Conservation (phyloP, 768 basidiomycete genomes). For the Lyophyllum decastes region DNA sequence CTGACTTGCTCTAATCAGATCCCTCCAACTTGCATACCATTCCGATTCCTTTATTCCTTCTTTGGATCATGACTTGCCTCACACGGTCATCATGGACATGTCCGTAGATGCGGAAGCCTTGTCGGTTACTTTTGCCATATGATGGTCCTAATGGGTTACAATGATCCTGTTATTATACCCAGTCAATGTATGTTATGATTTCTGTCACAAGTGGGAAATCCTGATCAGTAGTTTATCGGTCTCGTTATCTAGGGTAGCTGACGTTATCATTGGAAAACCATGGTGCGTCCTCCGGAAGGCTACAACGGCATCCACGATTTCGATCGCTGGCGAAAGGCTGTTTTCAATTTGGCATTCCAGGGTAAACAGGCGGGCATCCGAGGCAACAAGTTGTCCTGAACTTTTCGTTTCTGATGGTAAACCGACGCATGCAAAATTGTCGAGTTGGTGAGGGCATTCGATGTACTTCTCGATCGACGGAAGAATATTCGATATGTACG, state of each 20-base stretch:
- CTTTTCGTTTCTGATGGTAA: background rate
- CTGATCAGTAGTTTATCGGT: constrained; percentile 10
- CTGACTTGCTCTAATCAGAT: constrained; percentile 29
- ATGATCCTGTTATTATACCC: constrained; percentile 13
- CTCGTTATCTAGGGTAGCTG: constrained; percentile 13
- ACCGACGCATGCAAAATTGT: constrained; percentile 5
- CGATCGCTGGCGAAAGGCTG: constrained; percentile 8
- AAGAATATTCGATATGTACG: constrained; percentile 12
- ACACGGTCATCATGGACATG: constrained; percentile 20
- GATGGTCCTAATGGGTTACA: constrained; percentile 18
- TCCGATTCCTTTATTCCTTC: constrained; percentile 5
- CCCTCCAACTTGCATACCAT: constrained; percentile 20
- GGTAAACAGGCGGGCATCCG: background rate
- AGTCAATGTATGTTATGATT: constrained; percentile 13
- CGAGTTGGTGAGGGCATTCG: constrained; percentile 11
- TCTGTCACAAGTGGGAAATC: constrained; percentile 16
- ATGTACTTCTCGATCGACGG: constrained; percentile 15
- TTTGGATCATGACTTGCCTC: constrained; percentile 22
- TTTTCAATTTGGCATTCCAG: constrained; percentile 4
- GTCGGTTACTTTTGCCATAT: constrained; percentile 28
- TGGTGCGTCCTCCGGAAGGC: background rate
- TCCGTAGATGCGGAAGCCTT: constrained; percentile 18
- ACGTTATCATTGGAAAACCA: constrained; percentile 7
- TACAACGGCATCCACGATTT: constrained; percentile 1
- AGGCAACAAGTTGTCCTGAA: background rate